Percentiles rank a stretch among this genome's conserved stretches.
phyloP scores from a whole-genome alignment of 1,139 yeast species.

The Meyerozyma carpophila region DNA sequence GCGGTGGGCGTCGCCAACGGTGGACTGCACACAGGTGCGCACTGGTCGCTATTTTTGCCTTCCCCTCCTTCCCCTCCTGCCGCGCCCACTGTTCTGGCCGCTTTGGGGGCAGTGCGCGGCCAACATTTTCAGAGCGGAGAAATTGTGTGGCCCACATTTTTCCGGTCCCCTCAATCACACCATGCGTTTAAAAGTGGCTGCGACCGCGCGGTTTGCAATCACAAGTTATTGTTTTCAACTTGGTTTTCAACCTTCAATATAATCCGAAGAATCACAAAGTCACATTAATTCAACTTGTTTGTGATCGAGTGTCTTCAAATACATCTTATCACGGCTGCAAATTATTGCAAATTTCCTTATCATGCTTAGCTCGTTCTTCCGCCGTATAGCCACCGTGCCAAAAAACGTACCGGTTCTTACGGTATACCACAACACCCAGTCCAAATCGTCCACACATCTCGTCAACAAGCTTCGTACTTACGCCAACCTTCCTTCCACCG shows the following conservation, averaged over 20 bases:
- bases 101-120: slow-evolving; percentile 1
- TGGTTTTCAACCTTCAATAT: too few species aligned
- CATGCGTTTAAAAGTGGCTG: background rate
- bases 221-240: too few species aligned
- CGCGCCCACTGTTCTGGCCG: background rate
- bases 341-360: background rate
- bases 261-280: background rate
- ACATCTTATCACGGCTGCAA: background rate
- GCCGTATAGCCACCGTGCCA: slow-evolving; percentile 4
- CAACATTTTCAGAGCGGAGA: slow-evolving; percentile 1
- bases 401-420: slow-evolving; percentile 16
- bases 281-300: background rate
- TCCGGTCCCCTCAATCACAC: slow-evolving; percentile 1
- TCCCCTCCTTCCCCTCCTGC: background rate
- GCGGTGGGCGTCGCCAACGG: background rate
- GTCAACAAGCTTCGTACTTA: slow-evolving; percentile 19
- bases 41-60: background rate
- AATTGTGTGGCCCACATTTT: background rate
- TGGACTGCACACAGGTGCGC: background rate
- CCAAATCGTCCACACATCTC: slow-evolving; percentile 22
- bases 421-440: slow-evolving; percentile 28
- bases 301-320: background rate
- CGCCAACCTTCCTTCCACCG: slow-evolving; percentile 18
- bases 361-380: background rate
- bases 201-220: background rate